Evolutionary conservation across 2,329 filamentous ascomycete species (phyloP), one percentile per base, ranked within the genome.

Genomic region (Grosmannia huntii): DNA sequence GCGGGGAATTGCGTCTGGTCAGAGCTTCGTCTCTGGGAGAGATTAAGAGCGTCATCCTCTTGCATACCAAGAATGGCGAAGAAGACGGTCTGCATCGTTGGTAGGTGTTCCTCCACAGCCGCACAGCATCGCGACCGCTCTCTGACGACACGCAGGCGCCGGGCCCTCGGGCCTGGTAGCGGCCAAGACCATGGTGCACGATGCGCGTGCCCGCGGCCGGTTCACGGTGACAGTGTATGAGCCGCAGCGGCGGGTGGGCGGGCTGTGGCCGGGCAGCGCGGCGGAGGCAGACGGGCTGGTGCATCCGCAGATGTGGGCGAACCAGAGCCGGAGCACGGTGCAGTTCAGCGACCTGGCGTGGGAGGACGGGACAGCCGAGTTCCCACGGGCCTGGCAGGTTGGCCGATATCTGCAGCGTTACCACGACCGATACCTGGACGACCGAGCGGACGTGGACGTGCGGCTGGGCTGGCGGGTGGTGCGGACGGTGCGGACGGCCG

Each of bases 261-360:
- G 89, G 0, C 79, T 94, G n/a, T 95, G 89, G 89, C 85, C 86
- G 4, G 71, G 74, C 1, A 69, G 70, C 14, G 76, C 73, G 57
- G 63, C 71, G 2, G 82, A 84, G 57, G 63, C 61, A n/a, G 70
- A 64, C 1, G 76, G 80, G 2, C 71, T 81, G 46, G 71, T 86
- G 19, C 82, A 86, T 61, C 86, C 85, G 10, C 77, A 86, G 56
- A 87, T 87, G 76, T 75, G 81, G 19, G 81, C 81, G 4, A 95
- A 95, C 68, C 82, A 91, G 65, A 90, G 86, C 71, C 80, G 80
- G 52, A 89, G 90, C 69, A 89, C 87, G 0, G 83, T 94, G 62
- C 79, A 81, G 64, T 85, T 85, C 65, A 83, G 81, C 62, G 89
- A 92, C 67, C 69, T 89, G 27, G 79, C 86, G 6, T 95, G 89